Evolutionary conservation across 129 eudicot genomes (phyloP).

Genomic region (Saposhnikovia divaricata): DNA sequence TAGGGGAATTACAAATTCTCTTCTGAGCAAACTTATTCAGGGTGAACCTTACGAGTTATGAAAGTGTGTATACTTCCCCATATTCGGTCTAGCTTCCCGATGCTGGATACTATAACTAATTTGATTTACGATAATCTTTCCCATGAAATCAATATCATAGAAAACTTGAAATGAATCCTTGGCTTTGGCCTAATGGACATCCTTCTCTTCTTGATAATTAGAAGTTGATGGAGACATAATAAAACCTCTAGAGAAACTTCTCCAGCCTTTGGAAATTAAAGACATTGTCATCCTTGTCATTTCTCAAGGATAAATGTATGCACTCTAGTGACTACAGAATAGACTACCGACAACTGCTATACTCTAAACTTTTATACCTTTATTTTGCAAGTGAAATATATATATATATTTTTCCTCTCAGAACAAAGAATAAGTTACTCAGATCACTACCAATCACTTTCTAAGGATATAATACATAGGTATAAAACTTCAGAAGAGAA

Average conservation of each 20-base stretch:
- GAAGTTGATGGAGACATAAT: background rate
- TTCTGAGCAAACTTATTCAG: background rate
- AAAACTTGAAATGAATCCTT: background rate
- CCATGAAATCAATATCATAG: background rate
- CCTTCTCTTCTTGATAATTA: background rate
- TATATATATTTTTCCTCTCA: background rate
- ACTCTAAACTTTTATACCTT: background rate
- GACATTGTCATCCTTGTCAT: too few relatives aligned
- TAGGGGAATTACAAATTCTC: background rate
- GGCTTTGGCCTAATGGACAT: background rate
- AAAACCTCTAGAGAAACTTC: too few relatives aligned
- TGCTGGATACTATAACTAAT: too few relatives aligned
- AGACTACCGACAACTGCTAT: background rate
- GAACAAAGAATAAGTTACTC: background rate
- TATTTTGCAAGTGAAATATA: background rate
- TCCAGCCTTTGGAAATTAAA: too few relatives aligned
- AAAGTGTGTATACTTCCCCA: background rate
- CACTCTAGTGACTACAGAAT: background rate
- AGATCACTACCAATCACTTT: constrained; percentile 4
- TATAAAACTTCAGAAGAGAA: background rate
- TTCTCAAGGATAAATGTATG: background rate
- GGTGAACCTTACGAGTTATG: background rate
- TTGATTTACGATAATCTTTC: background rate
- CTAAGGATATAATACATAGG: background rate
- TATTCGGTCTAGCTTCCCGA: too few relatives aligned